A percentile compares a stretch with the other conserved stretches of the same genome.
These are phyloP conservation scores for Candida boidinii DNA, from an alignment of 805 yeast genomes.

Conservation along the genomic window DNA sequence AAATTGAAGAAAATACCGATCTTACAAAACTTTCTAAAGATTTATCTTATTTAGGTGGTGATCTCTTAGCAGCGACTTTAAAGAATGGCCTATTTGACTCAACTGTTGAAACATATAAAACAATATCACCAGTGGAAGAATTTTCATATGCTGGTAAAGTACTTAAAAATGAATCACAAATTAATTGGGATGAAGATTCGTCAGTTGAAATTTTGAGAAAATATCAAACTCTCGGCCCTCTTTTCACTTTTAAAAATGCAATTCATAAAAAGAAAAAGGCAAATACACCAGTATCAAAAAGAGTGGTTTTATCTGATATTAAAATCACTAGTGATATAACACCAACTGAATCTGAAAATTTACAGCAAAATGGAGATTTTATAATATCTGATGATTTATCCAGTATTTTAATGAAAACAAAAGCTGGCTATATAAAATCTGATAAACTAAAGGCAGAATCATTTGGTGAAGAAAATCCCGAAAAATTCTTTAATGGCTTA, in stretches of 20 bases:
- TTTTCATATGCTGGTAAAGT: slow-evolving; percentile 56
- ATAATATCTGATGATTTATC: too few relatives aligned
- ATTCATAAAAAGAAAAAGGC: slow-evolving; percentile 19
- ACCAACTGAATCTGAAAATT: too few relatives aligned
- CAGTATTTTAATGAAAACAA: too few relatives aligned
- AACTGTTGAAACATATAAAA: slow-evolving; percentile 3
- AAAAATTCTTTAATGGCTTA: too few relatives aligned
- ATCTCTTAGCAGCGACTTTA: slow-evolving; percentile 40
- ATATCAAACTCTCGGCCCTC: slow-evolving; percentile 46
- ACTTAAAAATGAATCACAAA: slow-evolving; percentile 28
- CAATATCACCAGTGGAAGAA: slow-evolving; percentile 18
- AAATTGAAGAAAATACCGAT: slow-evolving; percentile 35
- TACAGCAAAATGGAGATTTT: too few relatives aligned
- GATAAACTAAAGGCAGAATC: too few relatives aligned
- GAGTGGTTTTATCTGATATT: slow-evolving; percentile 42
- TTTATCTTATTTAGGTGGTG: slow-evolving; percentile 57
- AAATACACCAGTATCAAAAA: slow-evolving; percentile 10
- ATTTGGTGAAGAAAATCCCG: too few relatives aligned
- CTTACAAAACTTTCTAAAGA: slow-evolving; percentile 34
- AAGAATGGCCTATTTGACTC: slow-evolving; percentile 21
- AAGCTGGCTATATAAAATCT: too few relatives aligned
- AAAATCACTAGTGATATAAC: too few relatives aligned
- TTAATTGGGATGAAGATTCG: slow-evolving; percentile 37
- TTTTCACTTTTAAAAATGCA: slow-evolving; percentile 36
- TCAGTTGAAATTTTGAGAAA: slow-evolving; percentile 32